phyloP scores from a whole-genome alignment of 1,139 yeast genomes.

The Blastobotrys persicus region DNA sequence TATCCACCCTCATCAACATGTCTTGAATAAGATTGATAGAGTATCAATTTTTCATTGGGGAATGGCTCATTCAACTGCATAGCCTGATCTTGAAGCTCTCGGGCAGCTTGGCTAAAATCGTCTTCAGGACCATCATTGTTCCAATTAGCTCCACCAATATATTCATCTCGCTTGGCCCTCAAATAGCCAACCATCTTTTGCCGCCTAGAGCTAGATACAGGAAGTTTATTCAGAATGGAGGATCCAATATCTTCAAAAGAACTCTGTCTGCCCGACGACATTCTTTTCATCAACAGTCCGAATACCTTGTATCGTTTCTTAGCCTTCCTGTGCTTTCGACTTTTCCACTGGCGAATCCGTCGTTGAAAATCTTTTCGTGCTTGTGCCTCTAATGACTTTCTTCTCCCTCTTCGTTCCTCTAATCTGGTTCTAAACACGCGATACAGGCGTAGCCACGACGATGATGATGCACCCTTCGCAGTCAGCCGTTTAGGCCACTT shows the following conservation, averaged over 20 bases:
- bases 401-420: neutral
- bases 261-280: neutral
- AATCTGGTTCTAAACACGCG: neutral
- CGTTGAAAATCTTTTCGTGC: neutral
- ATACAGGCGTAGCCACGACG: neutral
- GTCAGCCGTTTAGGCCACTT: constrained; percentile 1
- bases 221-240: constrained; percentile 4
- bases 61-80: constrained; percentile 25
- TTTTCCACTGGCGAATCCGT: neutral
- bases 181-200: constrained; percentile 24
- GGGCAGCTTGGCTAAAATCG: constrained; percentile 11
- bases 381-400: neutral
- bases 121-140: constrained; percentile 18
- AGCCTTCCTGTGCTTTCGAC: neutral
- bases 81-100: constrained; percentile 2
- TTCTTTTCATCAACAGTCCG: neutral
- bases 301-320: neutral
- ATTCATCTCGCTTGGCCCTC: constrained; percentile 27
- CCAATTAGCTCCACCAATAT: constrained; percentile 17
- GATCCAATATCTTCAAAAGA: constrained; percentile 5
- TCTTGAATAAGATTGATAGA: constrained; percentile 67
- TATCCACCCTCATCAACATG: constrained; percentile 32
- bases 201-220: constrained; percentile 22
- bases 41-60: constrained; percentile 36
- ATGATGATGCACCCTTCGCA: neutral